phyloP scores from a whole-genome alignment of 805 yeast genomes.

The Komagataella ulmi region DNA sequence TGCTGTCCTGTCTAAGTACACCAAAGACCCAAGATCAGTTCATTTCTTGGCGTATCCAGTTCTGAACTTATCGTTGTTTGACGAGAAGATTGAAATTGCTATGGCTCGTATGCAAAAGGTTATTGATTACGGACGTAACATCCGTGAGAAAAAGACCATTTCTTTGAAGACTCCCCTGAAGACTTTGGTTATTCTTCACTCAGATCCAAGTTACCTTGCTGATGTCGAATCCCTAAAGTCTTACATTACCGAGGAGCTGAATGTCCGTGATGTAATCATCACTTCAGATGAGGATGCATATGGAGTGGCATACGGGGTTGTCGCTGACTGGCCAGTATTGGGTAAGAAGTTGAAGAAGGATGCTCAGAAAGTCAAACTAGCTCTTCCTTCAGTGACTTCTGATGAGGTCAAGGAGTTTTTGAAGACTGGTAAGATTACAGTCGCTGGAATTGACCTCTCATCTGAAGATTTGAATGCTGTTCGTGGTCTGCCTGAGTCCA shows the following conservation, averaged over 20 bases:
- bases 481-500: conserved; percentile 71
- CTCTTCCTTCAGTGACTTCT: conserved; percentile 71
- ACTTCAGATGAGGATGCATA: conserved; percentile 86
- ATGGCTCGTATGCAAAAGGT: conserved; percentile 95
- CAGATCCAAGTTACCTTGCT: conserved; percentile 57
- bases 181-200: conserved; percentile 73
- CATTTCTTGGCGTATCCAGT: conserved; percentile 90
- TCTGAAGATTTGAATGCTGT: conserved; percentile 82
- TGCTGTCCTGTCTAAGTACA: conserved; percentile 34
- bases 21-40: conserved; percentile 65
- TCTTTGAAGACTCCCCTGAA: conserved; percentile 93
- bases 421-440: conserved; percentile 59
- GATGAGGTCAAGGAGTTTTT: conserved; percentile 71
- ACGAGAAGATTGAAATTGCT: conserved; percentile 73
- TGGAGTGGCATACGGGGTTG: conserved; percentile 85
- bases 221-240: conserved; percentile 68
- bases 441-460: conserved; percentile 81
- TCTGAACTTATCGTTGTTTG: conserved; percentile 69
- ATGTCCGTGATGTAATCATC: conserved; percentile 76
- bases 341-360: conserved; percentile 96
- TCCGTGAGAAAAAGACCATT: conserved; percentile 91
- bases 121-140: conserved; percentile 89
- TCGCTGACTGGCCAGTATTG: conserved; percentile 97
- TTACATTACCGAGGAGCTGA: conserved; percentile 84
- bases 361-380: conserved; percentile 88